Evolutionary conservation across 805 yeast genomes (phyloP).

Genomic region (Dipodascopsis tothii): DNA sequence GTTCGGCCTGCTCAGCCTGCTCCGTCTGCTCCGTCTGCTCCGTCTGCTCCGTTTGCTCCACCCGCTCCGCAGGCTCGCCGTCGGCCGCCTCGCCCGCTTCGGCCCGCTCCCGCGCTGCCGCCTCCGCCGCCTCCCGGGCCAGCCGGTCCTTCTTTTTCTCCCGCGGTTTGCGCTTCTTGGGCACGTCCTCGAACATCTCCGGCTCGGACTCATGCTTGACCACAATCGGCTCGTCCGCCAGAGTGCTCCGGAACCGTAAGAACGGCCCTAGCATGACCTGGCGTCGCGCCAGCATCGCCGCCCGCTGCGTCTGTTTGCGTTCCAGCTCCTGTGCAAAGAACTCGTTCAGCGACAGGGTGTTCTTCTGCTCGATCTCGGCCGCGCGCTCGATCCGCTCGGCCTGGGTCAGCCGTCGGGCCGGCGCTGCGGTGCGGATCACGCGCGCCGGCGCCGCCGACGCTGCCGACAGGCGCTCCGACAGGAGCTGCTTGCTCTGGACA

Average conservation of each 20-base stretch:
- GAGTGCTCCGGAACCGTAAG: constrained; percentile 44
- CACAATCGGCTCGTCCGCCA: constrained; percentile 40
- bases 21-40: constrained; percentile 9
- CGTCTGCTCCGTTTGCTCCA: constrained; percentile 2
- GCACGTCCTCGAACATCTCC: constrained; percentile 15
- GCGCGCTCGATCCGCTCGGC: constrained; percentile 78
- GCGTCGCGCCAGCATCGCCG: constrained; percentile 59
- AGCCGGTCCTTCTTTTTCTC: constrained; percentile 15
- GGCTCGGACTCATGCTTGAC: too few relatives aligned
- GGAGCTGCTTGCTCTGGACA: constrained; percentile 65
- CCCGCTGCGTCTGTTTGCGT: constrained; percentile 70
- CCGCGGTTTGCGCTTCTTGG: constrained; percentile 3
- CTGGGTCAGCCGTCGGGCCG: too few relatives aligned
- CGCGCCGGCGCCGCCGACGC: constrained; percentile 7
- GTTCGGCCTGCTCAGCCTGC: neutral
- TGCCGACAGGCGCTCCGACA: constrained; percentile 51
- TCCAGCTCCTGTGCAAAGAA: constrained; percentile 80
- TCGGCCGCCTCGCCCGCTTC: too few relatives aligned
- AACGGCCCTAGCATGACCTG: constrained; percentile 48
- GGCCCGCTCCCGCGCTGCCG: too few relatives aligned
- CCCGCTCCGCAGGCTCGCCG: too few relatives aligned
- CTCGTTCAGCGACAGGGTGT: constrained; percentile 61
- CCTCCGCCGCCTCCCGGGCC: too few relatives aligned
- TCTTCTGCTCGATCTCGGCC: constrained; percentile 70
- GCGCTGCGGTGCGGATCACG: constrained; percentile 25